Evolutionary conservation across 768 basidiomycete species (phyloP).

Genomic region (Russula sp.): DNA sequence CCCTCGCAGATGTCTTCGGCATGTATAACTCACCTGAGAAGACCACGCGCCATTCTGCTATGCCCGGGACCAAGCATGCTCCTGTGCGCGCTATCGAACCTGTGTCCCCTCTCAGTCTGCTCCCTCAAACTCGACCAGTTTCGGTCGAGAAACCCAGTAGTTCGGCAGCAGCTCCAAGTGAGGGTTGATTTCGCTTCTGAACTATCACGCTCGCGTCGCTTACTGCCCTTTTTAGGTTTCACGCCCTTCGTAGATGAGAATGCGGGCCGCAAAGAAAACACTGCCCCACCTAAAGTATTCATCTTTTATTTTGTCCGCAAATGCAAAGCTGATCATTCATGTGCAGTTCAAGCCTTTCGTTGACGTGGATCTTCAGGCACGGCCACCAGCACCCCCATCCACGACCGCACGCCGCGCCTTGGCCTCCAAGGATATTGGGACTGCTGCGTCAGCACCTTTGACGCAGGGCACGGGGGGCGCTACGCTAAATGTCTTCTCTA

Average conservation of each 20-base stretch:
- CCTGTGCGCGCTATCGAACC: constrained; percentile 64
- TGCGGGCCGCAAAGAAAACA: constrained; percentile 39
- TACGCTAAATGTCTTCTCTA: constrained; percentile 45
- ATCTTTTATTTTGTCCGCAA: neutral
- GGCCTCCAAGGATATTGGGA: constrained; percentile 44
- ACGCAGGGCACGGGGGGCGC: constrained; percentile 24
- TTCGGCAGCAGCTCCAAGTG: constrained; percentile 35
- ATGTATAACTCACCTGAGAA: constrained; percentile 94
- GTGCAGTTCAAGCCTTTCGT: constrained; percentile 61
- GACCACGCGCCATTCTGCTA: constrained; percentile 46
- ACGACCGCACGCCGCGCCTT: constrained; percentile 39
- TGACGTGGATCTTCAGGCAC: constrained; percentile 44
- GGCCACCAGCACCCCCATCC: constrained; percentile 35
- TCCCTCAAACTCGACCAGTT: constrained; percentile 19
- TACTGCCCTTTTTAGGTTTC: constrained; percentile 39
- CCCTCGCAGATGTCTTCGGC: constrained; percentile 87
- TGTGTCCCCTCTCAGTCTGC: constrained; percentile 33
- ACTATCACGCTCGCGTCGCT: neutral
- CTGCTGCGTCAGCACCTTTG: constrained; percentile 24
- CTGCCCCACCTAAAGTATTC: constrained; percentile 25
- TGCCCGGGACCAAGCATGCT: constrained; percentile 64
- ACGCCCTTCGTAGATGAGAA: constrained; percentile 68
- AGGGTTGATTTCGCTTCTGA: constrained; percentile 18
- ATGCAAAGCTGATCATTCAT: neutral
- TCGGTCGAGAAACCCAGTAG: constrained; percentile 29